These are phyloP conservation scores for Gleditsia sinensis DNA, from an alignment of 306 rosid genomes.

Conservation along the genomic window DNA sequence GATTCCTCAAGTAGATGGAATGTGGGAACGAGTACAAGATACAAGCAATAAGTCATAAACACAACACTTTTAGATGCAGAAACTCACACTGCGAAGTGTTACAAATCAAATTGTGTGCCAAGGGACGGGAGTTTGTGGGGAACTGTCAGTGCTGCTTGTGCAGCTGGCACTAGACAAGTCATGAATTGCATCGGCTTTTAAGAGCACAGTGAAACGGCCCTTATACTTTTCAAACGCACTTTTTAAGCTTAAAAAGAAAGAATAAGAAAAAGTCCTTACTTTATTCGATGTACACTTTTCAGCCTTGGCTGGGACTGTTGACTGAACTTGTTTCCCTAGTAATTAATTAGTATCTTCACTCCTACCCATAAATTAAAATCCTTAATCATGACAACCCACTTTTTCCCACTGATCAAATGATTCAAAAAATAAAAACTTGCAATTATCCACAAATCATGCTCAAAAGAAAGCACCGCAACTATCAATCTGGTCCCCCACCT, in stretches of 20 bases:
- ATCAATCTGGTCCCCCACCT: constrained; percentile 45
- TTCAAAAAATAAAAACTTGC: constrained; percentile 41
- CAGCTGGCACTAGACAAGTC: neutral
- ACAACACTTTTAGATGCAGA: neutral
- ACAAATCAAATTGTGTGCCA: neutral
- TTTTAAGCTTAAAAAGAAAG: constrained; percentile 27
- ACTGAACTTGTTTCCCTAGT: constrained; percentile 19
- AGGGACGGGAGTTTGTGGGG: neutral
- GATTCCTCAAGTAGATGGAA: constrained; percentile 30
- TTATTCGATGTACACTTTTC: constrained; percentile 33
- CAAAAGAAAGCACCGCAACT: neutral
- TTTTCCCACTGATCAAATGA: constrained; percentile 44
- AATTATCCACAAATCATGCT: constrained; percentile 21
- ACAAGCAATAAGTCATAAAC: neutral
- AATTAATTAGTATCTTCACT: constrained; percentile 36
- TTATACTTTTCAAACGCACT: constrained; percentile 36
- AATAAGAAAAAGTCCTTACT: constrained; percentile 31
- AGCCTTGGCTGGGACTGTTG: constrained; percentile 19
- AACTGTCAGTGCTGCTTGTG: neutral
- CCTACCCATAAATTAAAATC: constrained; percentile 31
- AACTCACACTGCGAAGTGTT: neutral
- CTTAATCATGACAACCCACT: constrained; percentile 48
- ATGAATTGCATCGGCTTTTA: constrained; percentile 32
- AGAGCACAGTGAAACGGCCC: constrained; percentile 21
- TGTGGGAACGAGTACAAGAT: neutral